Evolutionary conservation across 1,284 basidiomycete genomes (phyloP).

Genomic region (Apiotrichum veenhuisii): DNA sequence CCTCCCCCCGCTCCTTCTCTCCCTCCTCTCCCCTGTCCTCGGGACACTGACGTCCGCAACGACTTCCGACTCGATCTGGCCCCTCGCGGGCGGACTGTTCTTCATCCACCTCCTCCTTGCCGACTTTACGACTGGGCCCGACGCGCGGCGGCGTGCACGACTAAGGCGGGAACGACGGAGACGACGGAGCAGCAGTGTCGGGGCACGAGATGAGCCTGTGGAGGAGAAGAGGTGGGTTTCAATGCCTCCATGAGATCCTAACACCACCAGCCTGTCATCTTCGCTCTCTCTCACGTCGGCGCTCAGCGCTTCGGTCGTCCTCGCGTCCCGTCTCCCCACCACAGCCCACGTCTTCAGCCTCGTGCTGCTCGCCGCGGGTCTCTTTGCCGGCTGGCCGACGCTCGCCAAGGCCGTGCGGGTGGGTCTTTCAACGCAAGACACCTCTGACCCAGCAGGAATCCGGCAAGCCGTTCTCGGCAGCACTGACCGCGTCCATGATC

Average conservation of each 20-base stretch:
- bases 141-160: slow-evolving; percentile 27
- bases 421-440: slow-evolving; percentile 23
- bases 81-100: slow-evolving; percentile 68
- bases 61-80: slow-evolving; percentile 96
- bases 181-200: slow-evolving; percentile 14
- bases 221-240: slow-evolving; percentile 35
- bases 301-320: slow-evolving; percentile 86
- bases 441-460: slow-evolving; percentile 26
- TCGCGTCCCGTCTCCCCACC: slow-evolving; percentile 81
- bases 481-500: slow-evolving; percentile 33
- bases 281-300: slow-evolving; percentile 93
- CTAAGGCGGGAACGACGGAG: slow-evolving; percentile 7
- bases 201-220: slow-evolving; percentile 12
- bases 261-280: slow-evolving; percentile 65
- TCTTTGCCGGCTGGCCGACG: slow-evolving; percentile 80
- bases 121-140: slow-evolving; percentile 57
- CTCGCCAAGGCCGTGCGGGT: slow-evolving; percentile 76
- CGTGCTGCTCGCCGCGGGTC: slow-evolving; percentile 76
- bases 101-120: slow-evolving; percentile 62
- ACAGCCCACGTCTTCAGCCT: slow-evolving; percentile 87
- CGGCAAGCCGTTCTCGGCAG: slow-evolving; percentile 29
- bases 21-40: slow-evolving; percentile 85
- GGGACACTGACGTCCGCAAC: slow-evolving; percentile 90
- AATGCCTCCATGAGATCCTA: not conserved
- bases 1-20: slow-evolving; percentile 79